A percentile compares a stretch with the other conserved stretches of the same genome.
Evolutionary conservation across 1,139 yeast species (phyloP).

Genomic region (Yueomyces sp.): DNA sequence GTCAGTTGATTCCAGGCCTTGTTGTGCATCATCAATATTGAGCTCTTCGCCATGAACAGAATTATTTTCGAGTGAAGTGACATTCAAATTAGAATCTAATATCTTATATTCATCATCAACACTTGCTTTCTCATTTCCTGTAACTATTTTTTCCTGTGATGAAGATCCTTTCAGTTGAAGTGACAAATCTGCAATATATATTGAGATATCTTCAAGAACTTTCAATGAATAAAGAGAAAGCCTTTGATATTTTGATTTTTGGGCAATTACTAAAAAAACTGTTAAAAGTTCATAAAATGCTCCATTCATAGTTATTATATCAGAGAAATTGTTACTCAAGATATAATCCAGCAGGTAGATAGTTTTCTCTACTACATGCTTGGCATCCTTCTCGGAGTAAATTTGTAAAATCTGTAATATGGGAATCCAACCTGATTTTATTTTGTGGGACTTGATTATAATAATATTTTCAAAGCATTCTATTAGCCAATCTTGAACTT

Average conservation of each 20-base stretch:
- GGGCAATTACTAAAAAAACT: conserved; percentile 70
- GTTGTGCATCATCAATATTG: neutral
- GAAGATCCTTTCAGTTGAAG: conserved; percentile 29
- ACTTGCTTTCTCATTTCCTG: neutral
- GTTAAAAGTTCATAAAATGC: conserved; percentile 62
- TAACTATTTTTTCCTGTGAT: conserved; percentile 16
- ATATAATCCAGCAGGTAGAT: conserved; percentile 52
- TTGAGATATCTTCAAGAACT: conserved; percentile 50
- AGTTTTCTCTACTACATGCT: conserved; percentile 48
- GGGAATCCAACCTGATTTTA: conserved; percentile 91
- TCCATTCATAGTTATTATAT: conserved; percentile 54
- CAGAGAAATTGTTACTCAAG: conserved; percentile 46
- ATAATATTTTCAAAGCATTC: conserved; percentile 86
- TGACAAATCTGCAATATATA: conserved; percentile 37
- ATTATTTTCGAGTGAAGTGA: no score
- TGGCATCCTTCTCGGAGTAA: conserved; percentile 28
- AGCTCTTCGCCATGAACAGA: neutral
- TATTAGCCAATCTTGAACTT: conserved; percentile 78
- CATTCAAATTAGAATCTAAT: neutral
- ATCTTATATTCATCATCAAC: neutral
- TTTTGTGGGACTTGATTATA: conserved; percentile 55
- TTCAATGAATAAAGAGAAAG: conserved; percentile 70
- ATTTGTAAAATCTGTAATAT: conserved; percentile 57
- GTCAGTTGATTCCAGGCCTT: neutral
- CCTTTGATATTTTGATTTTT: conserved; percentile 72